phyloP scores from a whole-genome alignment of 441 rosid genomes.

The Bocquillonia castaneifolia region DNA sequence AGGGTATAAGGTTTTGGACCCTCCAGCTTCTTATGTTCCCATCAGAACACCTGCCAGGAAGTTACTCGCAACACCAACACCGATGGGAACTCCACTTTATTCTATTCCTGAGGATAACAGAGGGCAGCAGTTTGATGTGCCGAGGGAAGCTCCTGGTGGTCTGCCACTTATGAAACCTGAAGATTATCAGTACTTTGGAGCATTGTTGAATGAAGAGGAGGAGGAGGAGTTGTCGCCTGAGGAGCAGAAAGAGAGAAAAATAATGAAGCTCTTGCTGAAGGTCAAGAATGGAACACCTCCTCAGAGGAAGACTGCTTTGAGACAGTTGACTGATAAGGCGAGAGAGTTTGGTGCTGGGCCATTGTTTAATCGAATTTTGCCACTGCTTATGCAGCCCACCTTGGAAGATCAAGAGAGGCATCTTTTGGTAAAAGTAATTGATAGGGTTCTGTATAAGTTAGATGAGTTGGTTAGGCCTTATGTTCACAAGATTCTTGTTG shows the following conservation, averaged over 20 bases:
- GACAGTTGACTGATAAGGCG: conserved; percentile 95
- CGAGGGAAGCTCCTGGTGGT: conserved; percentile 79
- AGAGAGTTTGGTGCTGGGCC: conserved; percentile 97
- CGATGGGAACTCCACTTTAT: conserved; percentile 81
- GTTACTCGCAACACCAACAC: conserved; percentile 83
- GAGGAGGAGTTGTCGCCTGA: conserved; percentile 87
- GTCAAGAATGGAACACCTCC: conserved; percentile 98
- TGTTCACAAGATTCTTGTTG: conserved; percentile 96
- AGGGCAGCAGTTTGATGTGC: conserved; percentile 96
- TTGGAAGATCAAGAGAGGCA: conserved; percentile 98
- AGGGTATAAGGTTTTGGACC: conserved; percentile 87
- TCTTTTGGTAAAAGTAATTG: conserved; percentile 94
- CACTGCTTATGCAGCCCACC: conserved; percentile 92
- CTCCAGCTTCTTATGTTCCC: conserved; percentile 95
- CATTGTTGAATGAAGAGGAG: conserved; percentile 76
- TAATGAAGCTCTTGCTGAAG: conserved; percentile 84
- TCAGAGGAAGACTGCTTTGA: conserved; percentile 91
- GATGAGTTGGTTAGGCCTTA: conserved; percentile 94
- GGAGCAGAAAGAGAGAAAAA: conserved; percentile 94
- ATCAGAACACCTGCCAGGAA: conserved; percentile 90
- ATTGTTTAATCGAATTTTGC: conserved; percentile 76
- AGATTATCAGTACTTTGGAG: conserved; percentile 88
- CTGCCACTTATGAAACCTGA: conserved; percentile 96
- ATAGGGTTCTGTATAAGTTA: conserved; percentile 80
- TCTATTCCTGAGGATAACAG: conserved; percentile 88